Evolutionary conservation across 495 filamentous ascomycete species (phyloP).

Genomic region (Xylaria palmicola): DNA sequence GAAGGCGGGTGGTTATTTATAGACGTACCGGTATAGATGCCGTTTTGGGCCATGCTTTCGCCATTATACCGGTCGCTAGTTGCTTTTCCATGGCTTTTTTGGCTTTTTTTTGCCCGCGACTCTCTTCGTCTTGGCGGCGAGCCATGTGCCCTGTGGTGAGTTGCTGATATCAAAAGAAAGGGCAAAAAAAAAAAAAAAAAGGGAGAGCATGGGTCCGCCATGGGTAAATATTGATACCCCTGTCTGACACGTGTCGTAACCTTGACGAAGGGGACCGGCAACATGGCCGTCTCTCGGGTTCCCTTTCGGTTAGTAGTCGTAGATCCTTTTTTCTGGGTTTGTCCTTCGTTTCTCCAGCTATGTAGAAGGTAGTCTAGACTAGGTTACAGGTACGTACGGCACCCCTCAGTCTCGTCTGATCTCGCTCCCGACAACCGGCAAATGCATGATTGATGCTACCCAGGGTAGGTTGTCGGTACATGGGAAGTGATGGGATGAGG

Average conservation of each 20-base stretch:
- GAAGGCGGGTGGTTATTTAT: constrained; percentile 9
- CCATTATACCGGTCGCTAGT: constrained; percentile 1
- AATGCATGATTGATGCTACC: too few relatives aligned
- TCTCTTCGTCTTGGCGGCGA: not conserved
- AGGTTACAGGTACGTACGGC: too few relatives aligned
- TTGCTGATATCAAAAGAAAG: not conserved
- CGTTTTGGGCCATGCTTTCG: not conserved
- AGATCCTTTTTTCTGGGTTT: constrained; percentile 8
- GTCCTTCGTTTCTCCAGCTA: too few relatives aligned
- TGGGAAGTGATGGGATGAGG: too few relatives aligned
- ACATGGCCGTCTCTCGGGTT: too few relatives aligned
- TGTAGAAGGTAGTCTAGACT: too few relatives aligned
- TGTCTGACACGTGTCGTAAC: constrained; percentile 18
- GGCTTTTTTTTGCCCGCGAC: not conserved
- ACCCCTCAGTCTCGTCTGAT: not conserved
- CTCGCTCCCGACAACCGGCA: not conserved
- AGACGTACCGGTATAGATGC: constrained; percentile 3
- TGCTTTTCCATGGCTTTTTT: not conserved
- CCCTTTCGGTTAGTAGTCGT: constrained; percentile 6
- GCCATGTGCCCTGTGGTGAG: not conserved
- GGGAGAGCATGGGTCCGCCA: not conserved
- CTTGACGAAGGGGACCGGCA: constrained; percentile 2
- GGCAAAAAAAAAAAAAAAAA: not conserved
- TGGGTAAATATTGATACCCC: constrained; percentile 4
- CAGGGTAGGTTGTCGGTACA: too few relatives aligned